Conservation (phyloP, 768 basidiomycete genomes). For the Sporobolomyces phaffii region DNA sequence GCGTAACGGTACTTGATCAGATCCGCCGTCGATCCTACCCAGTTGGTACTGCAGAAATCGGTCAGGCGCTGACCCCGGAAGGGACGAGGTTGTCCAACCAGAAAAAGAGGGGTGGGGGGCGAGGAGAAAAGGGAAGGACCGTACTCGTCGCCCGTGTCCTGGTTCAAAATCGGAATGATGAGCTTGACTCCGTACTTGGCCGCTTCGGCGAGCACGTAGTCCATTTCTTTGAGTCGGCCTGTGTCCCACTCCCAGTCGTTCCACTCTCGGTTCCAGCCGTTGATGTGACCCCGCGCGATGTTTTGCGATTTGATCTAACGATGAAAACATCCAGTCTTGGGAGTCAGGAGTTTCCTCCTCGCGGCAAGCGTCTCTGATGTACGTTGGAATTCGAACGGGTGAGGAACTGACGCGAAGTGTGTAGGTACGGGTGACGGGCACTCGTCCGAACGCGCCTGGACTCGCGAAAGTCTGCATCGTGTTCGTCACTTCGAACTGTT, state of each 20-base stretch:
- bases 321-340: not conserved
- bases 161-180: constrained; percentile 40
- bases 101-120: not conserved
- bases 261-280: constrained; percentile 36
- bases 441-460: constrained; percentile 9
- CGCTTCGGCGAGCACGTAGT: constrained; percentile 31
- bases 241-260: constrained; percentile 39
- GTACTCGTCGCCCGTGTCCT: constrained; percentile 37
- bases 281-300: constrained; percentile 36
- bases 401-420: constrained; percentile 32
- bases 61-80: no score
- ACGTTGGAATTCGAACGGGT: no score
- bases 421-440: constrained; percentile 36
- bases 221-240: constrained; percentile 18
- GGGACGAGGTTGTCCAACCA: not conserved
- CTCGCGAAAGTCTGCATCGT: constrained; percentile 33
- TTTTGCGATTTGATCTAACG: constrained; percentile 25
- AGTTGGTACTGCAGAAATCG: constrained; percentile 33
- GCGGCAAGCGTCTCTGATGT: no score
- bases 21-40: constrained; percentile 37
- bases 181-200: constrained; percentile 28
- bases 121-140: not conserved
- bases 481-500: constrained; percentile 36
- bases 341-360: not conserved
- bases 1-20: constrained; percentile 30